A percentile compares a stretch with the other conserved stretches of the same genome.
phyloP scores from a whole-genome alignment of 176 grass and related monocot species.

The Oryza coarctata region DNA sequence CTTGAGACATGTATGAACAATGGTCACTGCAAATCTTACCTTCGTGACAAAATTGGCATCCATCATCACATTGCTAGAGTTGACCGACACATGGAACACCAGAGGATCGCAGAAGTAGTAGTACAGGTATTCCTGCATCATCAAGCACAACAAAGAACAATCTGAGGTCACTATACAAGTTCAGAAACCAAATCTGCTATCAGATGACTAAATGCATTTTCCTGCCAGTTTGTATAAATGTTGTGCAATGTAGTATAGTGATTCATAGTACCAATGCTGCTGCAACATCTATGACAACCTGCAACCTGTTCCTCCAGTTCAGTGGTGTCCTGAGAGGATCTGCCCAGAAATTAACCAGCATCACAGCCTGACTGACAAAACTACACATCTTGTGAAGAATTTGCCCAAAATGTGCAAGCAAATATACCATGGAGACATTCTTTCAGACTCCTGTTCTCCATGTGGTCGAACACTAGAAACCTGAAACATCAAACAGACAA shows the following conservation, averaged over 20 bases:
- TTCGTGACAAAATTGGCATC: constrained; percentile 68
- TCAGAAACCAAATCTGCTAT: constrained; percentile 14
- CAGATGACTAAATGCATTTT: neutral
- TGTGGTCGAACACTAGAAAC: constrained; percentile 87
- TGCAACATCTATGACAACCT: constrained; percentile 87
- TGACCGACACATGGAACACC: constrained; percentile 68
- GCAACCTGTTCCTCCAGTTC: constrained; percentile 81
- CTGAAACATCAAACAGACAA: constrained; percentile 35
- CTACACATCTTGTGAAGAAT: neutral
- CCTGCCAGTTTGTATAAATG: neutral
- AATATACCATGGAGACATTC: constrained; percentile 79
- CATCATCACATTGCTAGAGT: constrained; percentile 69
- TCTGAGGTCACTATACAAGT: neutral
- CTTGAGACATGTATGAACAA: neutral
- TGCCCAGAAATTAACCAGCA: constrained; percentile 30
- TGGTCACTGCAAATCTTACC: constrained; percentile 32
- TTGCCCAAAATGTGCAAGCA: neutral
- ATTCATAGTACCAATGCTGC: constrained; percentile 69
- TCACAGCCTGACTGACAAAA: neutral
- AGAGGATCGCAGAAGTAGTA: constrained; percentile 90
- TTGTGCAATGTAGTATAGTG: neutral
- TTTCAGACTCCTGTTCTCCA: constrained; percentile 80
- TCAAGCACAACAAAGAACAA: constrained; percentile 10
- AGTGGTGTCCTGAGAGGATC: constrained; percentile 88
- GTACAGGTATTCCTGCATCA: constrained; percentile 88